Percentiles rank a stretch among this genome's conserved stretches.
phyloP scores from a whole-genome alignment of 208 protist genomes.

The Acanthamoeba lenticulata region DNA sequence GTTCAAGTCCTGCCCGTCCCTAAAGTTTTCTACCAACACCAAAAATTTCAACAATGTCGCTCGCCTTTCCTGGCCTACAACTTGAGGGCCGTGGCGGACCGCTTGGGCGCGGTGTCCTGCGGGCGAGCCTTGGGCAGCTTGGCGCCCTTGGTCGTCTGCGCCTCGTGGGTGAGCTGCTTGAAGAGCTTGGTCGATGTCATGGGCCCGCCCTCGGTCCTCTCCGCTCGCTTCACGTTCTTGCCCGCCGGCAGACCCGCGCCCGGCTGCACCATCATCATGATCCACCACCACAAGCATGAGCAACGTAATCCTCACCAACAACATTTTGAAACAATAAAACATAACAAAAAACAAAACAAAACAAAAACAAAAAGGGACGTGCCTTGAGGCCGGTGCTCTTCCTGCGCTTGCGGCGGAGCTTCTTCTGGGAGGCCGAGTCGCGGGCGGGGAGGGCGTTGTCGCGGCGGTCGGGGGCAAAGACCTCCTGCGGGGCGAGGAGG shows the following conservation, averaged over 20 bases:
- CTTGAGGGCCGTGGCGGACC: background rate
- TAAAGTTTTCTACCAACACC: background rate
- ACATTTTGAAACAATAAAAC: no score
- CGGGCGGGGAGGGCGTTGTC: background rate
- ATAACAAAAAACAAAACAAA: background rate
- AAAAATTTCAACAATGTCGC: background rate
- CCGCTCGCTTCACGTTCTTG: background rate
- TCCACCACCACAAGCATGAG: no score
- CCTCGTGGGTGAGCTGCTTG: constrained; percentile 17
- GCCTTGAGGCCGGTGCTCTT: background rate
- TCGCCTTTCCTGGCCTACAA: background rate
- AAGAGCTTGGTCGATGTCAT: constrained; percentile 28
- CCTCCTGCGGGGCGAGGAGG: constrained; percentile 31
- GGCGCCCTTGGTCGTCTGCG: background rate
- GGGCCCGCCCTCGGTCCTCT: background rate
- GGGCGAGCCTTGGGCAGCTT: background rate
- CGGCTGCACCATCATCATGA: background rate
- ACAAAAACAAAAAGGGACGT: background rate
- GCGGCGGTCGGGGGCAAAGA: background rate
- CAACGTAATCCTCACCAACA: no score
- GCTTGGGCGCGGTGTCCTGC: background rate
- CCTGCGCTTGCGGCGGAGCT: background rate
- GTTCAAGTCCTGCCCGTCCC: background rate
- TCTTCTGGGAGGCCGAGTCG: background rate
- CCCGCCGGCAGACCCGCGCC: background rate